Evolutionary conservation across 2,329 filamentous ascomycete genomes (phyloP), one percentile per base, ranked within the genome.

Genomic region (Beauveria brongniartii): DNA sequence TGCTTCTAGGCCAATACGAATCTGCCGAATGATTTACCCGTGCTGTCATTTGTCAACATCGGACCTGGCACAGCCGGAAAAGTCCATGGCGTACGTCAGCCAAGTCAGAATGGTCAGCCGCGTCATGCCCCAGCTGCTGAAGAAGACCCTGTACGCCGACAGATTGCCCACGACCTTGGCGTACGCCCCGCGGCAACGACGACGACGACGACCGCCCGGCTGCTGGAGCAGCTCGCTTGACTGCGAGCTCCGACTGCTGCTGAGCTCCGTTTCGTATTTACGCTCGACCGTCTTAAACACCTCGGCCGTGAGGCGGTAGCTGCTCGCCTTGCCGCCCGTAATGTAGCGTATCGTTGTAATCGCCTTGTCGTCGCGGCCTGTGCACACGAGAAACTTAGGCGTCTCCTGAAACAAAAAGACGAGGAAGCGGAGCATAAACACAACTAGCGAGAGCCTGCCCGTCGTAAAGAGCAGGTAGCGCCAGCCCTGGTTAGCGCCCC

Each of bases 401-500:
- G 77, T 77, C 67, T 79, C 78, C 37, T 70, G 74, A 46, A 81
- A 75, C n/a, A 70, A 72, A 60, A 82, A 80, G 18, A 78, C 62
- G 48, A 78, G 70, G 46, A 78, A 76, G 1, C 79, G 78, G 10
- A 79, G 67, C 22, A 78, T 53, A 51, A 77, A 78, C 50, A 81
- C 70, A 2, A 70, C 61, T 0, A 81, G 69, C 0, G 78, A 77
- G 7, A 81, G 67, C 0, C 68, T 74, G 0, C 78, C 79, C 4
- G 80, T 72, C 0, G 77, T 74, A 46, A 76, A 76, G 40, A 79
- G 68, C 22, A 79, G 72, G 40, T 80, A 80, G 7, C 79, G 71
- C 75, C 79, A 82, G n/a, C 79, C 79, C 77, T 78, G 78, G 65
- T 81, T 82, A 24, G 73, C 69, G 0, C 67, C 61, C 18, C 69